Evolutionary conservation across 768 basidiomycete genomes (phyloP).

Genomic region (Leccinum subgranulosum): DNA sequence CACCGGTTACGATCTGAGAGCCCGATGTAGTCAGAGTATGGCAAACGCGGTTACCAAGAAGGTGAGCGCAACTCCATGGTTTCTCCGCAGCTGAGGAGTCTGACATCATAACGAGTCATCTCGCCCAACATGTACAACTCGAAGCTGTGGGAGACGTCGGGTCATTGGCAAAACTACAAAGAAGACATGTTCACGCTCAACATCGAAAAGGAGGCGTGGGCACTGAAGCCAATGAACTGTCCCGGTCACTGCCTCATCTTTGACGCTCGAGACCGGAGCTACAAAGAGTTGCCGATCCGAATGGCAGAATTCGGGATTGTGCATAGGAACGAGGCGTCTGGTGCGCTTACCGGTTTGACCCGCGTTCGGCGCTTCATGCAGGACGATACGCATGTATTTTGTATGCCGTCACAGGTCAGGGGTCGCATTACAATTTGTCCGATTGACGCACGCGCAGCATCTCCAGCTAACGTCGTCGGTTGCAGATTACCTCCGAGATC

Average conservation of each 20-base stretch:
- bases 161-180: conserved; percentile 97
- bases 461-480: neutral
- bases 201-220: conserved; percentile 95
- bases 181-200: conserved; percentile 97
- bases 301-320: conserved; percentile 99
- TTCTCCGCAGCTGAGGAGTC: neutral
- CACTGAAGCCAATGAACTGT: conserved; percentile 98
- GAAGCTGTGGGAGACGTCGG: conserved; percentile 97
- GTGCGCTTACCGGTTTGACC: conserved; percentile 89
- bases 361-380: conserved; percentile 94
- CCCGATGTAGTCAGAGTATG: conserved; percentile 72
- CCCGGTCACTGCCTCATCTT: conserved; percentile 97
- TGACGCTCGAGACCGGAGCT: conserved; percentile 88
- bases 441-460: too few species aligned
- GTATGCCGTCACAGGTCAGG: conserved; percentile 83
- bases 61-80: conserved; percentile 38
- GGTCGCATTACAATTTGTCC: neutral
- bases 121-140: conserved; percentile 97
- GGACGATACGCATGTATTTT: conserved; percentile 99
- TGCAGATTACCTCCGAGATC: conserved; percentile 84
- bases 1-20: conserved; percentile 1
- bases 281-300: conserved; percentile 93
- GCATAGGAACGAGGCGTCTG: conserved; percentile 94
- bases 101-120: conserved; percentile 58
- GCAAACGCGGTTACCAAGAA: conserved; percentile 94